Evolutionary conservation across 805 yeast genomes (phyloP).

Genomic region (Cyberlindnera mycetangii): DNA sequence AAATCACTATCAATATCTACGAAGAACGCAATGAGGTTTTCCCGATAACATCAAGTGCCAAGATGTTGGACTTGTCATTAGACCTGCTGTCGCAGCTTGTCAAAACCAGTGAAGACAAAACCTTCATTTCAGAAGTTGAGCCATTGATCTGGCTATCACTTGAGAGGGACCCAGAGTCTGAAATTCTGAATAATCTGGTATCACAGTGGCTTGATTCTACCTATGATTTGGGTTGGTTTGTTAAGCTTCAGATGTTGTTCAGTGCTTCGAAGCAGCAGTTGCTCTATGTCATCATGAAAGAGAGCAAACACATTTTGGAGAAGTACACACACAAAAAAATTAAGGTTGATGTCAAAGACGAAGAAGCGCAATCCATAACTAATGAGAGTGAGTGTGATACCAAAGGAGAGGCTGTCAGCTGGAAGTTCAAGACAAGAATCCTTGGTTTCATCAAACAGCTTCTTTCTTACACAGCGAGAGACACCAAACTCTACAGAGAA

Average conservation of each 20-base stretch:
- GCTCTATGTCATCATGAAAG: slow-evolving; percentile 38
- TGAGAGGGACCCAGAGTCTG: slow-evolving; percentile 43
- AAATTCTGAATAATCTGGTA: slow-evolving; percentile 44
- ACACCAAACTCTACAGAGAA: slow-evolving; percentile 36
- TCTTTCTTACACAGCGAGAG: slow-evolving; percentile 37
- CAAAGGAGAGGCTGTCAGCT: slow-evolving; percentile 50
- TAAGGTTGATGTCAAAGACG: slow-evolving; percentile 40
- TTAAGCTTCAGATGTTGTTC: slow-evolving; percentile 48
- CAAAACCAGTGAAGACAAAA: slow-evolving; percentile 46
- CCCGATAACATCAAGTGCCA: slow-evolving; percentile 42
- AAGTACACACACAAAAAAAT: slow-evolving; percentile 31
- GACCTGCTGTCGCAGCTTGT: slow-evolving; percentile 58
- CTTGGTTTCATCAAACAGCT: slow-evolving; percentile 45
- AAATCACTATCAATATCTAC: slow-evolving; percentile 34
- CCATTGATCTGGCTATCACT: slow-evolving; percentile 59
- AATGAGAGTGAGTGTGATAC: slow-evolving; percentile 20
- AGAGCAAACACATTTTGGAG: slow-evolving; percentile 40
- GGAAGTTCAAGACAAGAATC: slow-evolving; percentile 50
- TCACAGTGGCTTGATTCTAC: slow-evolving; percentile 60
- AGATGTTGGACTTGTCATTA: slow-evolving; percentile 43
- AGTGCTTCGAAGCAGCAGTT: slow-evolving; percentile 42
- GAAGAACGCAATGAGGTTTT: slow-evolving; percentile 40
- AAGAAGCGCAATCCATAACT: slow-evolving; percentile 46
- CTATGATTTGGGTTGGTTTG: slow-evolving; percentile 53
- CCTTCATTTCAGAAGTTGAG: slow-evolving; percentile 45